phyloP scores from a whole-genome alignment of 2,329 filamentous ascomycete species.

The Colletotrichum sp. region DNA sequence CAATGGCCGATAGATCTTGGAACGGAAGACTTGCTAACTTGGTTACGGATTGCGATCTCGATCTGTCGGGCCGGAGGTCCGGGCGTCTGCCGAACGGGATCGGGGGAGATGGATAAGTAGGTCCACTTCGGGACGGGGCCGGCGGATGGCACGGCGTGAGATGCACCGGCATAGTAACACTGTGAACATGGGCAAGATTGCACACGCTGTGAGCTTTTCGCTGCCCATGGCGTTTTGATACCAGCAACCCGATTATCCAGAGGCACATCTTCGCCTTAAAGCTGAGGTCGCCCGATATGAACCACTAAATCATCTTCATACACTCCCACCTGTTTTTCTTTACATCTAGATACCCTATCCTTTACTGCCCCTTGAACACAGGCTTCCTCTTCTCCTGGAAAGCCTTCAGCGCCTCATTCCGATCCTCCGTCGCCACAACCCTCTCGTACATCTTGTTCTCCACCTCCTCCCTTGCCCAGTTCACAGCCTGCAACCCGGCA shows the following conservation, averaged over 20 bases:
- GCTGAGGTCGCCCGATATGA: neutral
- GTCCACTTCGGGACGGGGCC: neutral
- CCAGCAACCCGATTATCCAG: rapidly evolving
- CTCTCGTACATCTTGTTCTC: constrained; percentile 88
- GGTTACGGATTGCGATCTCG: neutral
- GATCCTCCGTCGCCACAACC: constrained; percentile 84
- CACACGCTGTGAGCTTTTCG: no score
- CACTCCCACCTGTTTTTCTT: neutral
- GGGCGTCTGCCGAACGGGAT: neutral
- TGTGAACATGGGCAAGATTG: no score
- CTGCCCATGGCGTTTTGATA: no score
- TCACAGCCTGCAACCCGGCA: constrained; percentile 80
- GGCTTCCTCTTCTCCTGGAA: constrained; percentile 73
- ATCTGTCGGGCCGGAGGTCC: neutral
- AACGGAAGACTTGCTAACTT: neutral
- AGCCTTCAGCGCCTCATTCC: constrained; percentile 84
- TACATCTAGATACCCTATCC: rapidly evolving
- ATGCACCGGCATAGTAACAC: neutral
- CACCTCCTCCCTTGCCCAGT: constrained; percentile 73
- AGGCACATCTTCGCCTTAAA: neutral
- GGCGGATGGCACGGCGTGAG: neutral
- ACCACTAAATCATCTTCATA: neutral
- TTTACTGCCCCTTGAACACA: constrained; percentile 58
- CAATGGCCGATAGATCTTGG: neutral
- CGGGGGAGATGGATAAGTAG: neutral